Evolutionary conservation across 805 yeast species (phyloP).

Genomic region (Yarrowia osloensis): DNA sequence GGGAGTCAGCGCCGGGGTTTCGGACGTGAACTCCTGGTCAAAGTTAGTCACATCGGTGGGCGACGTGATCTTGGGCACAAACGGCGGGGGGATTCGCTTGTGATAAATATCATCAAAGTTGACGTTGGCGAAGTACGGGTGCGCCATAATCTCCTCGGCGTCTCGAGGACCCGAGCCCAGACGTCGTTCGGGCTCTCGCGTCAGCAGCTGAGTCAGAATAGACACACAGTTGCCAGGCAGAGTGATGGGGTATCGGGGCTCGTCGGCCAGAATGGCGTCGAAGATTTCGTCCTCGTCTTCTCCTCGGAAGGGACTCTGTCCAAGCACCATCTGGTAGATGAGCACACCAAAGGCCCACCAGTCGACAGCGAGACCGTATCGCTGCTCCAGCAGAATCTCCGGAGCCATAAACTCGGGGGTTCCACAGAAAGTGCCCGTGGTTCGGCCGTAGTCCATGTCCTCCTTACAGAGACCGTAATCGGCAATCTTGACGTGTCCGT

Average conservation of each 20-base stretch:
- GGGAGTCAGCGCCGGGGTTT: constrained; percentile 93
- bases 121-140: constrained; percentile 88
- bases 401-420: constrained; percentile 99
- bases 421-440: constrained; percentile 95
- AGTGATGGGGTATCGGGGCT: constrained; percentile 93
- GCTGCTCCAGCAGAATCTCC: constrained; percentile 89
- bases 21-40: constrained; percentile 92
- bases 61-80: constrained; percentile 78
- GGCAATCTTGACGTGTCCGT: constrained; percentile 94
- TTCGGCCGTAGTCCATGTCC: constrained; percentile 79
- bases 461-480: constrained; percentile 98
- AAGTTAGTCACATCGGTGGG: constrained; percentile 92
- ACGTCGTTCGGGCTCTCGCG: constrained; percentile 83
- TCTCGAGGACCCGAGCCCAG: constrained; percentile 86
- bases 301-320: constrained; percentile 96
- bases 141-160: constrained; percentile 92
- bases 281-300: constrained; percentile 96
- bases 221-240: constrained; percentile 98
- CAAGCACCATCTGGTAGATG: constrained; percentile 91
- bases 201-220: constrained; percentile 83
- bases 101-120: constrained; percentile 82
- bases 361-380: constrained; percentile 91
- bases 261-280: constrained; percentile 94
- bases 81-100: constrained; percentile 80
- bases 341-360: constrained; percentile 99